phyloP scores from a whole-genome alignment of 169 alveolate genomes.

The Toxoplasma gondii region DNA sequence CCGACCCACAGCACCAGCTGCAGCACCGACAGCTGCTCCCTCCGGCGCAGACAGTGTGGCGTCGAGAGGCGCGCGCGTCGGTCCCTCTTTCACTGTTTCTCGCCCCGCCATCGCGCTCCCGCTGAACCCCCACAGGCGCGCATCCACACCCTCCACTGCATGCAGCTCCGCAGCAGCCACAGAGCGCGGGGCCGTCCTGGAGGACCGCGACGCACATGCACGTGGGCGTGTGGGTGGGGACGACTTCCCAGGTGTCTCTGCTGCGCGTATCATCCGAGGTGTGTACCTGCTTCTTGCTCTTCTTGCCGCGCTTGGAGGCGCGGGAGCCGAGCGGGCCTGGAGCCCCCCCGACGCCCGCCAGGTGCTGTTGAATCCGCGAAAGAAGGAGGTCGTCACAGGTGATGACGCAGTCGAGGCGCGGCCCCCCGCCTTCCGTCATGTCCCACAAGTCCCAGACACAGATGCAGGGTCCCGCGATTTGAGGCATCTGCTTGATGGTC shows the following conservation, averaged over 20 bases:
- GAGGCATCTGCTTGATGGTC: slow-evolving; percentile 4
- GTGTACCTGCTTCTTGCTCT: background rate
- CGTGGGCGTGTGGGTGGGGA: slow-evolving; percentile 56
- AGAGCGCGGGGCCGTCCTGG: slow-evolving; percentile 47
- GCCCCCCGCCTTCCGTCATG: slow-evolving; percentile 55
- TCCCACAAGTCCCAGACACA: slow-evolving; percentile 60
- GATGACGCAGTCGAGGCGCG: slow-evolving; percentile 59
- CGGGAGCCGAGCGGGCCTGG: background rate
- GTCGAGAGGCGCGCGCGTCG: background rate
- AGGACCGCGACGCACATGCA: slow-evolving; percentile 57
- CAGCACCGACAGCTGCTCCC: slow-evolving; percentile 62
- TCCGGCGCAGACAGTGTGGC: background rate
- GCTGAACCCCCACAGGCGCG: background rate
- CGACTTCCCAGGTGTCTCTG: slow-evolving; percentile 46
- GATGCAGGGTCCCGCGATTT: slow-evolving; percentile 52
- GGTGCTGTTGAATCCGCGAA: slow-evolving; percentile 38
- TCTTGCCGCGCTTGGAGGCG: background rate
- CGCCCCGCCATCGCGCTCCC: background rate
- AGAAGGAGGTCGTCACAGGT: slow-evolving; percentile 63
- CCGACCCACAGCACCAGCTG: slow-evolving; percentile 54
- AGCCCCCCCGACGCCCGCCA: background rate
- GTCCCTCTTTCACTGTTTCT: background rate
- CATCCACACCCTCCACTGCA: slow-evolving; percentile 51
- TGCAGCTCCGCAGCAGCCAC: slow-evolving; percentile 58
- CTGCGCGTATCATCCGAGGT: background rate